Evolutionary conservation across 768 basidiomycete genomes (phyloP), one percentile per base, ranked within the genome.

Genomic region (Gautieria morchelliformis): DNA sequence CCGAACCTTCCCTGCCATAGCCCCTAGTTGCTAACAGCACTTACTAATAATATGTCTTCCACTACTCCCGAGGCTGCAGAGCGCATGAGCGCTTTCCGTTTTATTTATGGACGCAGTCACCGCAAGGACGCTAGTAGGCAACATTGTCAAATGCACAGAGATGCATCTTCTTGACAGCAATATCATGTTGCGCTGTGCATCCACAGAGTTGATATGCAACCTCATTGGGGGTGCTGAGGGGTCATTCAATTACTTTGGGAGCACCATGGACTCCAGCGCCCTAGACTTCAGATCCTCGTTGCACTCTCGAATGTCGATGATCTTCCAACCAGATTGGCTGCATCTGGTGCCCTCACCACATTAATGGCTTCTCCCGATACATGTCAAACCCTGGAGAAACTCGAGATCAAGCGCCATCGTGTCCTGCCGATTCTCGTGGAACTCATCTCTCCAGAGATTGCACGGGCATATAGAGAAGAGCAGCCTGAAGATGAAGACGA

Each of bases 21-120:
- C n/a, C n/a, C n/a, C n/a, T n/a, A n/a, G n/a, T n/a, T 98, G 3
- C 75, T 94, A 63, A 97, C 98, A 94, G 94, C 93, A 1, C 76
- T 99, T 53, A 99, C 96, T n/a, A n/a, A n/a, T 8, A 99, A 99
- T 67, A 72, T 98, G 44, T 85, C 95, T 0, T 93, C 93, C 17
- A n/a, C n/a, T n/a, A n/a, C n/a, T n/a, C n/a, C n/a, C n/a, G n/a
- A n/a, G n/a, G n/a, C n/a, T n/a, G n/a, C n/a, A n/a, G n/a, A n/a
- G n/a, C n/a, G n/a, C n/a, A n/a, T n/a, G n/a, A n/a, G n/a, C n/a
- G n/a, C n/a, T n/a, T n/a, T n/a, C n/a, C n/a, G n/a, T n/a, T n/a
- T n/a, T n/a, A n/a, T n/a, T n/a, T n/a, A n/a, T n/a, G 40, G n/a
- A 8, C 12, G 12, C 17, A 53, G 41, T 14, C 17, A 33, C 45